Base-by-base conservation (phyloP, 148 eudicot species). In the Mesembryanthemum crystallinum region DNA sequence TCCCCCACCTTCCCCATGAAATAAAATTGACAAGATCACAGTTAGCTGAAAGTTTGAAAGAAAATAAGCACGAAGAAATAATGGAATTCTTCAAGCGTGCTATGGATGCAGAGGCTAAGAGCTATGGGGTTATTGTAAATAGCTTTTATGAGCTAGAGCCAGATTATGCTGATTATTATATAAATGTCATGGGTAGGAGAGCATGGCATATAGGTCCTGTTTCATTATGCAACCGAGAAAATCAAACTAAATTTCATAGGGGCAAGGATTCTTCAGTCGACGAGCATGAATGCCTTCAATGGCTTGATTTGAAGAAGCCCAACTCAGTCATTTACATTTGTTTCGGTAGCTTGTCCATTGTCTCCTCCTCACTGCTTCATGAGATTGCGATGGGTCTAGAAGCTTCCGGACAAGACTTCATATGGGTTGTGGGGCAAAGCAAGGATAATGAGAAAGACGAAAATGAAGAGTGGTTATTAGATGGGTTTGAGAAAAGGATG, bases 171-270 rank as follows among this genome's bases (percentile, higher is more conserved):
- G 70, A 78, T 45, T 37, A 70, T 70, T 78, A 78, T 33, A 27
- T 66, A 13, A 18, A 79, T 10, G 72, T 79, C 2, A 18, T 76
- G 67, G 82, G 82, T 21, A 76, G 67, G 51, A 79, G 43, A 42
- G 77, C 79, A 45, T 83, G 85, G 85, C 76, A 60, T 23, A 29
- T 88, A 5, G 88, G 91, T 29, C 82, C 86, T 0, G 85, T 83
- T 23, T 83, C 82, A 1, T n/a, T 79, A 23, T 75, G 82, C 37
- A 75, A 83, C 69, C 73, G 72, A 30, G 79, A 68, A 74, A 68
- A 72, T 11, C 77, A 75, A 20, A 74, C 73, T 5, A 79, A 79
- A 43, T 52, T 49, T 32, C 76, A 49, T 24, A 76, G 78, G 20
- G 86, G 83, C 6, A 80, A 80, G 18, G 72, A 77, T n/a, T 60